Percentiles rank a stretch among this genome's conserved stretches.
Conservation (phyloP, 805 yeast species). For the Torulaspora quercuum region DNA sequence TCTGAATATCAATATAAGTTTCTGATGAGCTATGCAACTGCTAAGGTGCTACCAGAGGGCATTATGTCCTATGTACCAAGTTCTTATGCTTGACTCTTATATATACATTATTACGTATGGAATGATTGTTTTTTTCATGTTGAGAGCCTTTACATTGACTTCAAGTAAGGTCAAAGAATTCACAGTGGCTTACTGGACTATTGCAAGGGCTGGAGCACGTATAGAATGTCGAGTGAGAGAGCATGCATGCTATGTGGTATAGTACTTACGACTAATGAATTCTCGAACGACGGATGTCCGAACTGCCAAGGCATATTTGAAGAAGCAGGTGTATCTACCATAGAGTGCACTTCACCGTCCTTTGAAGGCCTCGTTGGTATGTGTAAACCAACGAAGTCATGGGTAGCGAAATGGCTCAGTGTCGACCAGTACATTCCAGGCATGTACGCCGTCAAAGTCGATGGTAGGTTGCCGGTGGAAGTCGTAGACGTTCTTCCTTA, state of each 20-base stretch:
- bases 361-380: conserved; percentile 93
- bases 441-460: conserved; percentile 87
- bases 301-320: conserved; percentile 90
- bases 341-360: conserved; percentile 93
- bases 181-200: no score
- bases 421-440: conserved; percentile 87
- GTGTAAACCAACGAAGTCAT: conserved; percentile 77
- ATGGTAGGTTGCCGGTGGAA: conserved; percentile 87
- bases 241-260: conserved; percentile 98
- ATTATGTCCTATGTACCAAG: no score
- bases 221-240: conserved; percentile 55
- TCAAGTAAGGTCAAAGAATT: no score
- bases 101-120: no score
- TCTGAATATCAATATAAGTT: background rate
- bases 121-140: no score
- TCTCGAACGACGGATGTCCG: conserved; percentile 87
- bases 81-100: no score
- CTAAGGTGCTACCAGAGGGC: no score
- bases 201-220: no score
- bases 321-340: conserved; percentile 77
- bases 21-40: no score
- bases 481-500: conserved; percentile 67
- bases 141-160: no score
- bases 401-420: conserved; percentile 97
- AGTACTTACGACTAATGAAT: conserved; percentile 74